Evolutionary conservation across 1,139 yeast species (phyloP), one percentile per base, ranked within the genome.

Genomic region (Cylindricascospora bacillispora): DNA sequence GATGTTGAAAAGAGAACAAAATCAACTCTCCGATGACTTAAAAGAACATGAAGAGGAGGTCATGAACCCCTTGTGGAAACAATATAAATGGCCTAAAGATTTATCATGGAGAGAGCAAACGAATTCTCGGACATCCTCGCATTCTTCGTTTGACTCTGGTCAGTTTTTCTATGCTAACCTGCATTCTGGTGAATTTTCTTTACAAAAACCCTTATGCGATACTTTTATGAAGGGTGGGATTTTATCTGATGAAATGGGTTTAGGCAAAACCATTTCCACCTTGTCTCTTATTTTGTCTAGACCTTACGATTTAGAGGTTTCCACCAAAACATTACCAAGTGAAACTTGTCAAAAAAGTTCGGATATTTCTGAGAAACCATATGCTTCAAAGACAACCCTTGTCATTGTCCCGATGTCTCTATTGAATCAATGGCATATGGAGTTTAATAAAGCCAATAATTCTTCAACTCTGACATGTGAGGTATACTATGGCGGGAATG

Each of bases 161-260:
- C 45, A 48, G 13, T 53, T 48, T 28, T 86, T 86, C 45, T 89
- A 79, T 53, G 85, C 80, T 13, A 89, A 86, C 47, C 58, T 83
- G 38, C 81, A 79, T 50, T 74, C 79, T 34, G 95, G 95, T 3
- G 89, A 80, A 38, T 65, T 89, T 35, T 73, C 92, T 0, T 45
- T 71, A 13, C 66, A 66, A 13, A 72, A 68, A 40, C 97, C 97
- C 1, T 39, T 71, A 4, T 54, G 77, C 5, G 70, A 66, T 36
- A 62, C 76, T 0, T 55, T 68, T 20, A 63, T 74, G 23, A 59
- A 60, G 36, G 97, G 98, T 14, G 98, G 98, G 1, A 81, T 86
- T 12, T 59, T 86, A n/a, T 94, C 95, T 0, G 97, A 86, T 55
- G 97, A 86, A 52, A 86, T 86, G 97, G 97, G 97, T 0, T 62